phyloP scores from a whole-genome alignment of 768 basidiomycete genomes.

The Pulveroboletus ravenelii region DNA sequence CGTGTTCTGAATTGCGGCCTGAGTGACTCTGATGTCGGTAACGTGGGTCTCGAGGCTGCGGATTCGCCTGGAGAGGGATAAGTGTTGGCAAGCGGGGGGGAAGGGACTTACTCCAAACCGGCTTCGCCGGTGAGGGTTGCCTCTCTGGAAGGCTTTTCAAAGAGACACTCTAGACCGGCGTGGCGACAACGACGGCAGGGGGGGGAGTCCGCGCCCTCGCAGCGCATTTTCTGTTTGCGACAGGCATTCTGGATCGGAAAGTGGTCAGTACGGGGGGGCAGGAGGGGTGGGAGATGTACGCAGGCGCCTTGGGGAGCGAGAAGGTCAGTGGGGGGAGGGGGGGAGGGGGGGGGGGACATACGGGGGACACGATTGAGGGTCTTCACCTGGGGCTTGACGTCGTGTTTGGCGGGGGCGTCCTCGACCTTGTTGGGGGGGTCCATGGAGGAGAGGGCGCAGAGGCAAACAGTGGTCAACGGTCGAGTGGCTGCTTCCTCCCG shows the following conservation, averaged over 20 bases:
- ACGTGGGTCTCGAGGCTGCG: conserved; percentile 85
- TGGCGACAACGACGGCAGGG: conserved; percentile 94
- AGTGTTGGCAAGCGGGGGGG: background rate
- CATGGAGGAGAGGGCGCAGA: conserved; percentile 10
- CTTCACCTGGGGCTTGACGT: conserved; percentile 68
- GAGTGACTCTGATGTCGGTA: conserved; percentile 70
- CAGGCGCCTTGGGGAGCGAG: conserved; percentile 63
- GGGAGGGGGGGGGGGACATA: conserved; percentile 36
- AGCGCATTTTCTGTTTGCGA: conserved; percentile 95
- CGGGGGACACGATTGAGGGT: conserved; percentile 85
- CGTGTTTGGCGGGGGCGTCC: conserved; percentile 49
- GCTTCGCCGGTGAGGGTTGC: conserved; percentile 86
- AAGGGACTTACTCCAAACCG: conserved; percentile 69
- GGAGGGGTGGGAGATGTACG: conserved; percentile 40
- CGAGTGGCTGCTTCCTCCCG: too few relatives aligned
- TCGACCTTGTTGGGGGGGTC: conserved; percentile 51
- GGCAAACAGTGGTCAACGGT: conserved; percentile 7
- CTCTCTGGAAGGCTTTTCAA: conserved; percentile 89
- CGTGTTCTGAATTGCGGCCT: conserved; percentile 71
- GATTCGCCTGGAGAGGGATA: conserved; percentile 62
- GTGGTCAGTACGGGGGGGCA: conserved; percentile 16
- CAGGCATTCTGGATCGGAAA: conserved; percentile 72
- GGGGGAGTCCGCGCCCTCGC: conserved; percentile 93
- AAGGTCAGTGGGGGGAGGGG: conserved; percentile 6
- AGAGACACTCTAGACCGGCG: conserved; percentile 85